Percentiles rank a stretch among this genome's conserved stretches.
These are phyloP conservation scores for Penicillium robsamsonii DNA, from an alignment of 495 filamentous ascomycete genomes.

Conservation along the genomic window DNA sequence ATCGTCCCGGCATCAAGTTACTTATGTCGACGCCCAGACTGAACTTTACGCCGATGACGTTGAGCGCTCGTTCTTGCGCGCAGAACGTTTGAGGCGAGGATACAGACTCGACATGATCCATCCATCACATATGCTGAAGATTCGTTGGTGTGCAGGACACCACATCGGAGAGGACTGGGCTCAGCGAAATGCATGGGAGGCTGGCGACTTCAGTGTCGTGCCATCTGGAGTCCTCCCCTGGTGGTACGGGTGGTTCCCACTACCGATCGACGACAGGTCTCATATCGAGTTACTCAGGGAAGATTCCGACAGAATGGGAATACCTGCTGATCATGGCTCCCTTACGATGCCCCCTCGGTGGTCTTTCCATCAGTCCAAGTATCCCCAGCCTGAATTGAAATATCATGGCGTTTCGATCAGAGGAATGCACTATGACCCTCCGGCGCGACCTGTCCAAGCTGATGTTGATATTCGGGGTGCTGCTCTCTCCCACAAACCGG, in stretches of 20 bases:
- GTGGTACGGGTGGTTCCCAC: slow-evolving; percentile 6
- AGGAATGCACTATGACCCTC: neutral
- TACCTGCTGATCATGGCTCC: slow-evolving; percentile 2
- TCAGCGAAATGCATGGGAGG: neutral
- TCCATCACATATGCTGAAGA: neutral
- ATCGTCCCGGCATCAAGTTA: neutral
- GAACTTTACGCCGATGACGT: neutral
- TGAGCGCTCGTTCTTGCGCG: neutral
- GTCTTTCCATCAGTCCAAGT: slow-evolving; percentile 1
- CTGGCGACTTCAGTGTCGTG: slow-evolving; percentile 2
- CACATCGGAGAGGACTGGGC: neutral
- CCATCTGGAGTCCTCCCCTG: slow-evolving; percentile 6
- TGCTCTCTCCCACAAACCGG: neutral
- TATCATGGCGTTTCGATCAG: neutral
- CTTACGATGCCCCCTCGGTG: slow-evolving; percentile 5
- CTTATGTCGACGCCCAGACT: slow-evolving; percentile 2
- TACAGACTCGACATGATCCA: slow-evolving; percentile 1
- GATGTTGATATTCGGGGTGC: slow-evolving; percentile 19
- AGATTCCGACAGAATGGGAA: slow-evolving; percentile 1
- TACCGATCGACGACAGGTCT: neutral
- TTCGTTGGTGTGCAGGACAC: neutral
- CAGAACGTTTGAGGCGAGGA: slow-evolving; percentile 1
- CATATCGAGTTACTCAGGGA: slow-evolving; percentile 4
- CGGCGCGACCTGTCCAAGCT: neutral
- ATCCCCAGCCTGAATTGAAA: neutral